Conservation (phyloP, 768 basidiomycete species). For the Lyophyllum semitale region DNA sequence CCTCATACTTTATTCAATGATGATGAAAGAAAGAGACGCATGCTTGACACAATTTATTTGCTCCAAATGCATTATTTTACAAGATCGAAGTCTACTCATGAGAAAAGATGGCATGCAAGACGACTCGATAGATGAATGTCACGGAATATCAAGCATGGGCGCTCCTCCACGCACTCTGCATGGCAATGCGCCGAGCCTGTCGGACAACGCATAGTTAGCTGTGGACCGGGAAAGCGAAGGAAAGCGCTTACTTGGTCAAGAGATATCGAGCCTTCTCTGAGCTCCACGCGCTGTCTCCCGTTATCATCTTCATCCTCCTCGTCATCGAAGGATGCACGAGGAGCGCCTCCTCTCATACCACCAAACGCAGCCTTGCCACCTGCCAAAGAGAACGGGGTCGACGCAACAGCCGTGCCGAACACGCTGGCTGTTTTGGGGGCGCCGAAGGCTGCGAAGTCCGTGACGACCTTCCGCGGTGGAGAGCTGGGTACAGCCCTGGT, state of each 20-base stretch:
- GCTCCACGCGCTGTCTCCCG: conserved; percentile 71
- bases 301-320: conserved; percentile 79
- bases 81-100: conserved; percentile 17
- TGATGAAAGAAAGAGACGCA: not conserved
- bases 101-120: conserved; percentile 5
- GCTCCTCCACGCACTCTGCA: conserved; percentile 90
- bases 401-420: conserved; percentile 79
- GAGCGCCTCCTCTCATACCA: conserved; percentile 55
- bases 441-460: conserved; percentile 86
- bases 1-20: not conserved
- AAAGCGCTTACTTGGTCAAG: conserved; percentile 77
- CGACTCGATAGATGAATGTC: conserved; percentile 16
- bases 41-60: conserved; percentile 8
- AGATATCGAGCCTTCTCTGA: conserved; percentile 84
- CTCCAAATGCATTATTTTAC: conserved; percentile 16
- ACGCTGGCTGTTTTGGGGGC: conserved; percentile 75
- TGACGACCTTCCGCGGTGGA: conserved; percentile 85
- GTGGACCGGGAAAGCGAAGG: not conserved
- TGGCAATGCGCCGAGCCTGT: conserved; percentile 80
- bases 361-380: conserved; percentile 86
- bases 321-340: conserved; percentile 41
- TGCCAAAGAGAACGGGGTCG: conserved; percentile 78
- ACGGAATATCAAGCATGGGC: conserved; percentile 46
- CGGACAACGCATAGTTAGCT: conserved; percentile 6
- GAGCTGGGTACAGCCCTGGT: conserved; percentile 49